Base-by-base conservation (phyloP, 192 early-diverging fungal genomes). In the Blastocladiella britannica region DNA sequence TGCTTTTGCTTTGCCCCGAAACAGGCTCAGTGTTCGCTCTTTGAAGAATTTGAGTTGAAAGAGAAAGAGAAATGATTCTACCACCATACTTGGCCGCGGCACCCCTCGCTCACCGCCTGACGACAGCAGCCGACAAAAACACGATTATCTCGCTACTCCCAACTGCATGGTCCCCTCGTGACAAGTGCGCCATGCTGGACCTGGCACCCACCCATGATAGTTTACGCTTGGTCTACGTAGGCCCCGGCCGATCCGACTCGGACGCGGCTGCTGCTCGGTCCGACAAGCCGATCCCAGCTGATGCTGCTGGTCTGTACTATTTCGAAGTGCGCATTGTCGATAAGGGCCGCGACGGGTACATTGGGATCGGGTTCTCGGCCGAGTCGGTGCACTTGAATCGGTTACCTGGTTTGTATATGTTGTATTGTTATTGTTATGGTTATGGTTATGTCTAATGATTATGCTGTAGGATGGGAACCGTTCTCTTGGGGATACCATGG, bases 401-500 rank as follows among this genome's bases (percentile, higher is more conserved):
- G 57, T 70, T 96, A 51, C 93, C 95, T 26, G 94, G 88, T 87
- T 75, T 57, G 60, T 31, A 5, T 27, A 25, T 51, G 52, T 23
- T 29, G 8, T 6, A 57, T 51, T 24, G 37, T 12, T 57, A 23
- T 51, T 9, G 5, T 27, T 47, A 43, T 22, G 8, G 26, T 56
- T 30, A 53, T 51, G 29, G 22, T 56, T 4, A 8, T 56, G 12
- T 51, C 23, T 28, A 31, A 22, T 24, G 28, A 25, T n/a, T 53
- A 26, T n/a, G 51, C 5, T 27, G 37, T 60, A 87, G 87, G 94
- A 1, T 93, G 87, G 85, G 89, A 96, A 55, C 60, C 73, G 3
- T 62, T 80, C 54, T 92, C 90, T 5, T 99, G 85, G 82, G 93
- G 92, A 7, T 99, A 96, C 70, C 93, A 97, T 68, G 93, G 88